Conservation (phyloP, 257 asterid species). For the Ligustrum vulgare region DNA sequence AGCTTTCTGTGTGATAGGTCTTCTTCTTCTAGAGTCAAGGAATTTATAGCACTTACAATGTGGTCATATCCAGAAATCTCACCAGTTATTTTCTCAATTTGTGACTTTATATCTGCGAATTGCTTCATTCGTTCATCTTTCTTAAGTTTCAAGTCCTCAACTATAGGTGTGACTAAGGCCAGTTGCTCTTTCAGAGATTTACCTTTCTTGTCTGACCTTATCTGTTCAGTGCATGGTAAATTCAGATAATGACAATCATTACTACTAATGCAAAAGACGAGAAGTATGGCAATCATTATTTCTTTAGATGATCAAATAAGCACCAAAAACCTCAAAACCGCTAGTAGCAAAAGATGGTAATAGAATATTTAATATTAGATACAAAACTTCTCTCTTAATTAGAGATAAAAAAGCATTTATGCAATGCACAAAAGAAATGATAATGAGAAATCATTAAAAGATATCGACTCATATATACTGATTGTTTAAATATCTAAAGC, state of each 20-base stretch:
- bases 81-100: constrained; percentile 70
- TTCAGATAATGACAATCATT: constrained; percentile 9
- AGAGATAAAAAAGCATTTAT: too few species aligned
- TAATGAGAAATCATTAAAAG: neutral
- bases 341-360: too few species aligned
- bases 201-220: constrained; percentile 50
- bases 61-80: constrained; percentile 80
- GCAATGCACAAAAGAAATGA: too few species aligned
- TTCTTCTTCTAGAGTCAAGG: constrained; percentile 58
- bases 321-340: too few species aligned
- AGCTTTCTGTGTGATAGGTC: constrained; percentile 86
- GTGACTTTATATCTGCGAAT: constrained; percentile 64
- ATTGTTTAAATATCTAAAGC: constrained; percentile 1
- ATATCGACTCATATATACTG: neutral
- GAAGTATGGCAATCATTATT: neutral
- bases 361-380: too few species aligned
- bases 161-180: constrained; percentile 61
- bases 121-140: constrained; percentile 82
- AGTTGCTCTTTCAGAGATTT: constrained; percentile 74
- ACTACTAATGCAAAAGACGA: neutral
- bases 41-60: constrained; percentile 34
- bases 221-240: constrained; percentile 31
- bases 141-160: constrained; percentile 69
- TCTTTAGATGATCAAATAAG: too few species aligned
- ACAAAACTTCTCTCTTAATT: too few species aligned